Evolutionary conservation across 192 early-diverging fungal genomes (phyloP), one percentile per base, ranked within the genome.

Genomic region (Mortierella antarctica): DNA sequence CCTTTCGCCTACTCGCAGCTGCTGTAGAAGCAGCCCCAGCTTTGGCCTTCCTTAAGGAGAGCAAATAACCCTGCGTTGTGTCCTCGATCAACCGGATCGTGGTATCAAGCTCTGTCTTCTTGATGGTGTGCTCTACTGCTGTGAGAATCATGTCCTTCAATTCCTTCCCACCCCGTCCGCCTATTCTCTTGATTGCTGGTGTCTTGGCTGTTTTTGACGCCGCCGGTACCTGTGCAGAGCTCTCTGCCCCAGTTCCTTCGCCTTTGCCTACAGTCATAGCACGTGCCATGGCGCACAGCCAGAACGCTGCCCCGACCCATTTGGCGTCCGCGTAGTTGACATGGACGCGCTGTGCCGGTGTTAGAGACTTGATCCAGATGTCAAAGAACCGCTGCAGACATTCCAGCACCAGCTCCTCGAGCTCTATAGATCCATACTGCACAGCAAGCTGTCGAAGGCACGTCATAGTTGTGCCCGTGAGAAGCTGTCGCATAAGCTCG

Each of bases 261-360:
- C 13, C 60, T 23, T 54, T 63, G n/a, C 40, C n/a, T 9, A 42
- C 46, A 20, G 52, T 54, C 77, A 72, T 80, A 44, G 15, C 46
- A 12, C 70, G 58, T 0, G 77, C 77, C 65, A 80, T 71, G 1
- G 77, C 77, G 64, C 77, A 80, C 42, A 80, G 23, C 77, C 77
- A 80, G 23, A 80, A 80, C 9, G 65, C 65, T 0, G 77, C 69
- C 2, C 70, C 77, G 14, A 80, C 49, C 77, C 77, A 80, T 18
- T 80, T 80, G 2, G 65, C 54, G 10, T 72, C 65, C 58, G 77
- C 62, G n/a, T 72, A 72, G 6, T 64, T 63, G 11, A 80, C 59
- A 44, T 80, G 70, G 0, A 50, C 39, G 5, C 69, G 65, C 54
- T 80, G 77, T 9, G 77, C 77, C 6, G 77, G 77, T n/a, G 65